phyloP scores from a whole-genome alignment of 2,329 filamentous ascomycete species.

The Cladosporium sp. region DNA sequence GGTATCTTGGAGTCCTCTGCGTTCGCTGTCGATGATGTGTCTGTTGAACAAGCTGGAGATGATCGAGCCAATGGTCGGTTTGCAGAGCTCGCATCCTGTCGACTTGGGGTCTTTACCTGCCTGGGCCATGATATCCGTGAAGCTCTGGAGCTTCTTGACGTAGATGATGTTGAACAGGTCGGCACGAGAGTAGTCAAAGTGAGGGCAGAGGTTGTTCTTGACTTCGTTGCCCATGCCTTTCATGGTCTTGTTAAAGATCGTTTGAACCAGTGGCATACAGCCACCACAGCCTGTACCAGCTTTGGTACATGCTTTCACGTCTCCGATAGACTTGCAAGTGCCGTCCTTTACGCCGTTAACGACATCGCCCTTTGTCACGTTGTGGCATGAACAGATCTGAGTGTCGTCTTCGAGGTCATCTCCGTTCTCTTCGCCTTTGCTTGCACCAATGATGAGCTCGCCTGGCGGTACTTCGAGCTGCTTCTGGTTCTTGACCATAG shows the following conservation, averaged over 20 bases:
- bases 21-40: conserved; percentile 71
- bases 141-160: conserved; percentile 72
- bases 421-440: conserved; percentile 70
- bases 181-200: conserved; percentile 79
- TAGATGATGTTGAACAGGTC: conserved; percentile 90
- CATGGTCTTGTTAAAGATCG: conserved; percentile 90
- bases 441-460: conserved; percentile 78
- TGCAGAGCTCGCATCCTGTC: conserved; percentile 84
- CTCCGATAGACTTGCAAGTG: conserved; percentile 75
- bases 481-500: conserved; percentile 83
- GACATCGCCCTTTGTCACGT: conserved; percentile 83
- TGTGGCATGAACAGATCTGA: conserved; percentile 91
- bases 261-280: conserved; percentile 83
- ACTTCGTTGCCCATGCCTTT: conserved; percentile 81
- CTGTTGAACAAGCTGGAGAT: conserved; percentile 80
- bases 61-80: conserved; percentile 78
- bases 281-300: conserved; percentile 88
- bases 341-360: conserved; percentile 72
- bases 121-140: conserved; percentile 74
- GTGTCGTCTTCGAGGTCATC: conserved; percentile 82
- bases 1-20: conserved; percentile 80
- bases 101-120: conserved; percentile 70
- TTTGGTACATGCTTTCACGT: conserved; percentile 88
- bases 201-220: conserved; percentile 80
- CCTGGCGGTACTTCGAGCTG: conserved; percentile 73